phyloP scores from a whole-genome alignment of 2,329 filamentous ascomycete genomes.

The Colletotrichum higginsianum region DNA sequence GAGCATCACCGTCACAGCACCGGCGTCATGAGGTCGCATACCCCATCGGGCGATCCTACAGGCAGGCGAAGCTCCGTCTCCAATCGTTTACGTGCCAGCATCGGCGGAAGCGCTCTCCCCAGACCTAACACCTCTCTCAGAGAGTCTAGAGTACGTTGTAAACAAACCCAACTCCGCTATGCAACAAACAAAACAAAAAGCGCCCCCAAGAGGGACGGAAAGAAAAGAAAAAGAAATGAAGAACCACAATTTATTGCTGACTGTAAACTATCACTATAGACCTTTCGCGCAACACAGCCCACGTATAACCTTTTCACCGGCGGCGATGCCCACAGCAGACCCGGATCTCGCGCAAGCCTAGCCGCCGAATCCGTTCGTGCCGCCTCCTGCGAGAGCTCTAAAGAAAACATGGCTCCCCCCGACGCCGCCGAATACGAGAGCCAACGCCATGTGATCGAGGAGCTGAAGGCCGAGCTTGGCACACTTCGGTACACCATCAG shows the following conservation, averaged over 20 bases:
- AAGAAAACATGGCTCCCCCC: constrained; percentile 72
- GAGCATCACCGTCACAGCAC: constrained; percentile 44
- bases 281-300: constrained; percentile 68
- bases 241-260: constrained; percentile 18
- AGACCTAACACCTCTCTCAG: constrained; percentile 54
- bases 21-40: constrained; percentile 50
- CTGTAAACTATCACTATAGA: constrained; percentile 51
- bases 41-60: constrained; percentile 48
- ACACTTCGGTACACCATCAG: constrained; percentile 90
- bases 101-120: constrained; percentile 54
- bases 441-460: constrained; percentile 75
- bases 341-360: constrained; percentile 59
- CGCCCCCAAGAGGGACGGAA: too few species aligned
- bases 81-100: constrained; percentile 54
- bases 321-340: constrained; percentile 57
- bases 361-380: constrained; percentile 59
- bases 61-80: constrained; percentile 50
- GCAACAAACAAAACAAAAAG: background rate
- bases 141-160: constrained; percentile 57
- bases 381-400: constrained; percentile 71
- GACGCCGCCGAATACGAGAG: constrained; percentile 73
- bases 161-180: constrained; percentile 33
- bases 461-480: constrained; percentile 90
- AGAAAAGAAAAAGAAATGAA: too few species aligned
- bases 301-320: constrained; percentile 73